Evolutionary conservation across 2,329 filamentous ascomycete species (phyloP), one percentile per base, ranked within the genome.

Genomic region (Podosphaera aphanis): DNA sequence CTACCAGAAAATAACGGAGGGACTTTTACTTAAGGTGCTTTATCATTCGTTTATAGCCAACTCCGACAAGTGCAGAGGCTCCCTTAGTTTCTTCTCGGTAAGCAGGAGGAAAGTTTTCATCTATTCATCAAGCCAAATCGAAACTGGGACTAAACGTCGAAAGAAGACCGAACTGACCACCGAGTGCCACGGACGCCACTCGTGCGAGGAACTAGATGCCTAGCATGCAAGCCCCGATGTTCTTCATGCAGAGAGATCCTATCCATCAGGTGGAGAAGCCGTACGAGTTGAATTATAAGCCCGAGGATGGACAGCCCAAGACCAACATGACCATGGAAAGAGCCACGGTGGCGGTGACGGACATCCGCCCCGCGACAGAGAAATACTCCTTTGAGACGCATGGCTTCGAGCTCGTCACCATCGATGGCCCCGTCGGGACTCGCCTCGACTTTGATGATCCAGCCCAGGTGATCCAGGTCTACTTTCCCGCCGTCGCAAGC

Each of bases 201-300:
- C n/a, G n/a, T n/a, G n/a, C 25, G 25, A 29, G 6, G 11, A 29
- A 29, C 25, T 29, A 11, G 25, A 6, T 6, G 11, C 5, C 5
- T 6, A 6, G 5, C 11, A 5, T 38, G 35, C 35, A 38, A 19
- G 18, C 15, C 15, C 5, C 15, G 15, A 38, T 38, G 35, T 38
- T 16, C 13, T 42, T 29, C 18, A 40, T 46, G 23, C 13, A 36
- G 25, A 37, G n/a, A 38, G 44, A 38, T 38, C 29, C 29, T 11
- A 16, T 37, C 13, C 13, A 46, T 39, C 11, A 11, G 39, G 19
- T 42, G 11, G 39, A 42, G n/a, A 42, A 42, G n/a, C 42, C 16
- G 20, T 45, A 45, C 46, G 35, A 47, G 29, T 44, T 38, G 15
- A 37, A 42, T 6, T 42, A 42, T 25, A 19, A 42, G 19, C 39